phyloP scores from a whole-genome alignment of 2,329 filamentous ascomycete species.

The Fusarium sp. region DNA sequence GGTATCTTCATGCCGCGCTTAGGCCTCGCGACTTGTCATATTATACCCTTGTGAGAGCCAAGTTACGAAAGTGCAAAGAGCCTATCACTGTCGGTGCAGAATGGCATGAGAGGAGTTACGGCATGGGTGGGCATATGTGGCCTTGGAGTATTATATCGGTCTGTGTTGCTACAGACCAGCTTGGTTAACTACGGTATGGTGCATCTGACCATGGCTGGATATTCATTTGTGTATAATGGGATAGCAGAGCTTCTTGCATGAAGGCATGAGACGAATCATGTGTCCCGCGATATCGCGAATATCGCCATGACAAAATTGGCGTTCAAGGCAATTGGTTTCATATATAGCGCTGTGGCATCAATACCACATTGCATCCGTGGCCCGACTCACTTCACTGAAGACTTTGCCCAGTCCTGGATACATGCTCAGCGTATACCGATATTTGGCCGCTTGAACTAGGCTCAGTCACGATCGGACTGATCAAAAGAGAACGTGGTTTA shows the following conservation, averaged over 20 bases:
- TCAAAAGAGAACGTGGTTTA: slow-evolving; percentile 8
- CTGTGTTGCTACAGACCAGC: not conserved
- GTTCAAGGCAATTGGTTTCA: slow-evolving; percentile 14
- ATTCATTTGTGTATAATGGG: slow-evolving; percentile 21
- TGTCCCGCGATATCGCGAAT: slow-evolving; percentile 17
- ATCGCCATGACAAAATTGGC: slow-evolving; percentile 26
- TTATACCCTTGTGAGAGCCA: not conserved
- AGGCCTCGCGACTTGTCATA: not conserved
- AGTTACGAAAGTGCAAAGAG: not conserved
- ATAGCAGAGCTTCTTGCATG: slow-evolving; percentile 26
- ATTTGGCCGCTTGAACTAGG: not conserved
- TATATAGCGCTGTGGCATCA: slow-evolving; percentile 15
- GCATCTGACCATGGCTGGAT: slow-evolving; percentile 16
- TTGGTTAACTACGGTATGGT: slow-evolving; percentile 15
- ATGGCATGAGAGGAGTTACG: not conserved
- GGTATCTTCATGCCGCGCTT: not conserved
- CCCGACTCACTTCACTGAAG: not conserved
- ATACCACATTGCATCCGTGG: slow-evolving; percentile 6
- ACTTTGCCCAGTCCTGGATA: not conserved
- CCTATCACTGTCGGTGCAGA: not conserved
- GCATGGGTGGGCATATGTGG: not conserved
- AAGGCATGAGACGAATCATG: slow-evolving; percentile 21
- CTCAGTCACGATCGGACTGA: not conserved
- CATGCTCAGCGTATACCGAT: not conserved
- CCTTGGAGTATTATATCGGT: not conserved